Evolutionary conservation across 2,329 filamentous ascomycete species (phyloP).

Genomic region (Aspergillus fructus): DNA sequence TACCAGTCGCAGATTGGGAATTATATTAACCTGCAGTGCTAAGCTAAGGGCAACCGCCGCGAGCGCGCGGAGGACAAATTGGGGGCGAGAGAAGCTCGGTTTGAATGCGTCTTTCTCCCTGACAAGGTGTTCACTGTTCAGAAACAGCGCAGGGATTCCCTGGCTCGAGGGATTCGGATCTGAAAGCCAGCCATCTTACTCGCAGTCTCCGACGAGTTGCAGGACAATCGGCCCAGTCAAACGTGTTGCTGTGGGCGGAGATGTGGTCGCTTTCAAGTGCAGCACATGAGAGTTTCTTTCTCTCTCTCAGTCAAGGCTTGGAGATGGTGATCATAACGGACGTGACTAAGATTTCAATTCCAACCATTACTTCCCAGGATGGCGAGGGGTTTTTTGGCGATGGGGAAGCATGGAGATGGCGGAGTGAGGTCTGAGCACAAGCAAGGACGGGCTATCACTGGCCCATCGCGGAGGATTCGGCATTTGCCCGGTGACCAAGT

Average conservation of each 20-base stretch:
- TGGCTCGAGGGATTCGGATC: conserved; percentile 3
- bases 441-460: neutral
- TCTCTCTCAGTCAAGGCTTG: neutral
- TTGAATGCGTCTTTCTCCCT: neutral
- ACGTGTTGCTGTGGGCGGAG: conserved; percentile 18
- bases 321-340: conserved; percentile 2
- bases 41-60: conserved; percentile 3
- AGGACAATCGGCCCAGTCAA: conserved; percentile 13
- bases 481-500: conserved; percentile 4
- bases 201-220: conserved; percentile 10
- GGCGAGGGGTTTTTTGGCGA: neutral
- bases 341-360: conserved; percentile 1
- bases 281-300: conserved; percentile 13
- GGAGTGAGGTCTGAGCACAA: conserved; percentile 4
- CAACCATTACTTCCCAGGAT: conserved; percentile 3
- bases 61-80: conserved; percentile 7
- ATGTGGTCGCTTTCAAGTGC: conserved; percentile 27
- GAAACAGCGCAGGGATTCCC: conserved; percentile 2
- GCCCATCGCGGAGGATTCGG: conserved; percentile 1
- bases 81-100: neutral
- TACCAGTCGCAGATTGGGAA: neutral
- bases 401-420: neutral
- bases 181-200: conserved; percentile 10
- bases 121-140: conserved; percentile 1
- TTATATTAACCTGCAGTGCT: conserved; percentile 11